These are phyloP conservation scores for Ophiostoma australiae DNA, from an alignment of 2,329 filamentous ascomycete species.

Conservation along the genomic window DNA sequence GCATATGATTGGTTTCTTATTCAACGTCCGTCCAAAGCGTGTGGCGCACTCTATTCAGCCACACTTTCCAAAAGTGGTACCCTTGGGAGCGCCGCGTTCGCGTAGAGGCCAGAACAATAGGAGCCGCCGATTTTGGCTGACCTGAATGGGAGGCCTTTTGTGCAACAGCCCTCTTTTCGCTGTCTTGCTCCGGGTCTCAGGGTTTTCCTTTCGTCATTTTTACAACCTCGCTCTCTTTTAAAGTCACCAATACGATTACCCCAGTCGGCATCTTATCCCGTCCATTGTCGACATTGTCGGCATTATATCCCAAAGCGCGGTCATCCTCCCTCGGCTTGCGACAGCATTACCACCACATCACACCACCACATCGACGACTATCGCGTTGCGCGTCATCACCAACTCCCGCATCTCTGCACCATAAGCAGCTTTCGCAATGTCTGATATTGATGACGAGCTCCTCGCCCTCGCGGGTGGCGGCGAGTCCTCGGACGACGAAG, in stretches of 20 bases:
- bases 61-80: not conserved
- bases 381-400: not conserved
- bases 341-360: not conserved
- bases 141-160: not conserved
- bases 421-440: slow-evolving; percentile 54
- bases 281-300: not conserved
- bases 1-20: not conserved
- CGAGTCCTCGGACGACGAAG: slow-evolving; percentile 56
- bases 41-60: slow-evolving; percentile 5
- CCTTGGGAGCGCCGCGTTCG: not conserved
- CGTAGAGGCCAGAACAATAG: slow-evolving; percentile 11
- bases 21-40: not conserved
- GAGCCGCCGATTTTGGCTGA: not conserved
- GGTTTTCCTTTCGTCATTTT: not conserved
- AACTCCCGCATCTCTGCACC: not conserved
- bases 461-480: slow-evolving; percentile 84
- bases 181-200: not conserved
- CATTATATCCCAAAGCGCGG: not conserved
- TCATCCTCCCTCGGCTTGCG: not conserved
- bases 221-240: not conserved
- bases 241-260: not conserved
- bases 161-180: not conserved
- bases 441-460: slow-evolving; percentile 87
- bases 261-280: not conserved
- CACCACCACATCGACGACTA: not conserved